Base-by-base conservation (phyloP, 106 monocot genomes). In the Chionographis japonica region DNA sequence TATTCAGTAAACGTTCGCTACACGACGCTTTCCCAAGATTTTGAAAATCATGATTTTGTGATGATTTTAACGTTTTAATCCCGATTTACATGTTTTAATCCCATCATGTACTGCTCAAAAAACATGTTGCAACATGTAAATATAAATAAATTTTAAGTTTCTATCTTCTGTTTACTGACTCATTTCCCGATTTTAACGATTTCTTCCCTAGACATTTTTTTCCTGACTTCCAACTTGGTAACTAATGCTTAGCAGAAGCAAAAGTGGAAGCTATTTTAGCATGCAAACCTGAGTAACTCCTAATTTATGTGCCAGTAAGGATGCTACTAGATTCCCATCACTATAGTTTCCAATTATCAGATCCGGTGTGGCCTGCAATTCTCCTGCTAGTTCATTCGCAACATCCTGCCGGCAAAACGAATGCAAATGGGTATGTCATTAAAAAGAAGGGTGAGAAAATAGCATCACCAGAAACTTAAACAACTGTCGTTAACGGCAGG, bases 281-380 rank as follows among this genome's bases (percentile, higher is more conserved):
- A 65, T 40, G 18, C 16, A 62, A 63, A 91, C 87, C 82, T 90
- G 94, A 65, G 90, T 90, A 40, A 94, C 88, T 52, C 79, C 90
- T 17, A 94, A 40, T 40, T 94, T 88, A 52, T 94, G 88, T 11
- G 94, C 94, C 73, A 94, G 59, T 63, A 94, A 60, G 53, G 94
- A 79, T 49, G 88, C 84, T 4, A 88, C 84, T 2, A 88, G 64
- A 52, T 88, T 88, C 36, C 84, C 88, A 64, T 88, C 88, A 74
- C 88, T 88, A 50, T 88, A 88, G 66, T 95, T 95, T 57, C 95
- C 95, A 74, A 91, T 88, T 42, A 95, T 91, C 61, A 95, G 75
- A 66, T 95, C 95, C 50, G 95, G 95, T 27, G 81, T 88, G n/a
- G 85, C 91, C 39, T 91, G 81, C 75, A 95, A 76, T 73, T 88